Percentiles rank a stretch among this genome's conserved stretches.
These are phyloP conservation scores for Rhodotorula sp. DNA, from an alignment of 1,284 basidiomycete genomes.

Conservation along the genomic window DNA sequence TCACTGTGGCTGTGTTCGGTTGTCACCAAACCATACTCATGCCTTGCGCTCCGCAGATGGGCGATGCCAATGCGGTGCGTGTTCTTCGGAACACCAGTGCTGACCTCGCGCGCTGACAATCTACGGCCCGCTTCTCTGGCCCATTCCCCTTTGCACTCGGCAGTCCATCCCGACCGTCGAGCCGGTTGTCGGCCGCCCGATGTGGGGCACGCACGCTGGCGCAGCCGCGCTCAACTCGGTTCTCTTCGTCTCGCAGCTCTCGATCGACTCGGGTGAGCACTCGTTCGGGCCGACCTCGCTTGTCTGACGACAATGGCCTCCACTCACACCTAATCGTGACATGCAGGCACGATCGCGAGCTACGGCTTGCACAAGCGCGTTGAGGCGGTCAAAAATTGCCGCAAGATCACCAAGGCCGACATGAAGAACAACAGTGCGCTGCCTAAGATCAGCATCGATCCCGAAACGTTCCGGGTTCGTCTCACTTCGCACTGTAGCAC, in stretches of 20 bases:
- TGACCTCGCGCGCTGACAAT: background rate
- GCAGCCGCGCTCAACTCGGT: constrained; percentile 79
- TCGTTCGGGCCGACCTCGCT: background rate
- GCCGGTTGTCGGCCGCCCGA: constrained; percentile 77
- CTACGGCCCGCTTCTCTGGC: background rate
- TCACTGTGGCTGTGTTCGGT: no score
- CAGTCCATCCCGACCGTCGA: constrained; percentile 88
- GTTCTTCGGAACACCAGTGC: background rate
- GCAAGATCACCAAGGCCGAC: constrained; percentile 75
- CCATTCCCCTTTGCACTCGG: background rate
- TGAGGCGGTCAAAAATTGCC: constrained; percentile 75
- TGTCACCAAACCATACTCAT: no score
- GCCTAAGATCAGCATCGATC: constrained; percentile 84
- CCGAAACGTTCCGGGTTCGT: constrained; percentile 70
- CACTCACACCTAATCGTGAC: background rate
- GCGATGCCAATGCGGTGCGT: constrained; percentile 47
- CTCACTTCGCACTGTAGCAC: background rate
- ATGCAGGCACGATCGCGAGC: constrained; percentile 59
- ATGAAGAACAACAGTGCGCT: constrained; percentile 89
- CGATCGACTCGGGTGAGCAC: constrained; percentile 61
- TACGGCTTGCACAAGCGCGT: constrained; percentile 76
- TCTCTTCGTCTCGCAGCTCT: constrained; percentile 78
- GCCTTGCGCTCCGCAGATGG: constrained; percentile 36
- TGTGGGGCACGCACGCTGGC: constrained; percentile 79
- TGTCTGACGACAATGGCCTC: background rate